A percentile compares a stretch with the other conserved stretches of the same genome.
Evolutionary conservation across 345 rosid genomes (phyloP).

Genomic region (Cardamine resedifolia): DNA sequence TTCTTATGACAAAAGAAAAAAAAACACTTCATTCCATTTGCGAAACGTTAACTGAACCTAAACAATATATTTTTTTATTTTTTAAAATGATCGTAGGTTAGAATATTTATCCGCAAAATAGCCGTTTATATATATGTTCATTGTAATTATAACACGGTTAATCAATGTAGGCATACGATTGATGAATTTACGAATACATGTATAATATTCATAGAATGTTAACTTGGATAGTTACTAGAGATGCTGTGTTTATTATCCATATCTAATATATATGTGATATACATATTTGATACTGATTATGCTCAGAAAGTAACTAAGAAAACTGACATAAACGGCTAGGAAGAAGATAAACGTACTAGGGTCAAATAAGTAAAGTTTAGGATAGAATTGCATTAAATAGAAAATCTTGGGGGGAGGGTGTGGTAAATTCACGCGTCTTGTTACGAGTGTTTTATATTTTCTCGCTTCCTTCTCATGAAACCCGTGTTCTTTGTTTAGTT

Average conservation of each 20-base stretch:
- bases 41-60: not conserved
- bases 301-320: not conserved
- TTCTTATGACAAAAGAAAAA: not conserved
- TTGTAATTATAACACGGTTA: not conserved
- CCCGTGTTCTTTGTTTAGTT: conserved; percentile 18
- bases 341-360: not conserved
- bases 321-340: not conserved
- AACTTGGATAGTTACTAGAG: not conserved
- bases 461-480: conserved; percentile 18
- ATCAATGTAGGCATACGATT: not conserved
- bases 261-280: not conserved
- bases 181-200: not conserved
- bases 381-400: conserved; percentile 23
- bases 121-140: not conserved
- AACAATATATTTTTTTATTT: not conserved
- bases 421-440: conserved; percentile 30
- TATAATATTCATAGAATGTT: not conserved
- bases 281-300: not conserved
- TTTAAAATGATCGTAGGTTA: not conserved
- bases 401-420: not conserved
- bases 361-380: not conserved
- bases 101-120: not conserved
- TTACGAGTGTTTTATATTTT: not conserved
- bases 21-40: not conserved
- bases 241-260: not conserved